A percentile compares a stretch with the other conserved stretches of the same genome.
Conservation (phyloP, 2,329 filamentous ascomycete species). For the Ceratocystis papillata region DNA sequence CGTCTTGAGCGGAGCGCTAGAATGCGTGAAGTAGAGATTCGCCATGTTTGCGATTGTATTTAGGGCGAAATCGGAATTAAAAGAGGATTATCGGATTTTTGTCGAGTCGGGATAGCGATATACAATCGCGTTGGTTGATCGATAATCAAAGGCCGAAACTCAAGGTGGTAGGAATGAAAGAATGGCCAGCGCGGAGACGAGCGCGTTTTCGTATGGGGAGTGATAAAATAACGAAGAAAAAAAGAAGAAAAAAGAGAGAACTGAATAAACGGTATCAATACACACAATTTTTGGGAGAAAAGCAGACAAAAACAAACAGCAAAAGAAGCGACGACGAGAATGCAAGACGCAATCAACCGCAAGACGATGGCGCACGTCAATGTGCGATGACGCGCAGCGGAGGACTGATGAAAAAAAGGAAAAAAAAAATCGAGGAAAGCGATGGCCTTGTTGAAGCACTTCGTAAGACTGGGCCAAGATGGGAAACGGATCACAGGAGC, state of each 20-base stretch:
- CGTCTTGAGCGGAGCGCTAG: slow-evolving; percentile 89
- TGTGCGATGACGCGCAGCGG: slow-evolving; percentile 6
- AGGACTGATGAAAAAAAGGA: background rate
- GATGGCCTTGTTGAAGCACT: slow-evolving; percentile 6
- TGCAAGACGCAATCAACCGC: background rate
- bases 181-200: background rate
- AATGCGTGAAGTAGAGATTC: slow-evolving; percentile 82
- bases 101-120: slow-evolving; percentile 1
- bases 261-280: slow-evolving; percentile 13
- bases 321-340: background rate
- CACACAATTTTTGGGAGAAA: slow-evolving; percentile 14
- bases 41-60: slow-evolving; percentile 56
- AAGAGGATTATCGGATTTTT: slow-evolving; percentile 3
- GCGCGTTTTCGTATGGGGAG: slow-evolving; percentile 1
- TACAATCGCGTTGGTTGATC: background rate
- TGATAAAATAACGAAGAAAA: background rate
- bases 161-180: background rate
- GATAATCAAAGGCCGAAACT: background rate
- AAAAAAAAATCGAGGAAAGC: background rate
- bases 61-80: slow-evolving; percentile 23
- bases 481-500: slow-evolving; percentile 16
- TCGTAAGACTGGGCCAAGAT: slow-evolving; percentile 1
- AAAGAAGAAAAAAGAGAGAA: slow-evolving; percentile 2
- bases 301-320: slow-evolving; percentile 9
- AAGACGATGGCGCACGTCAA: background rate